Conservation (phyloP, 2,329 filamentous ascomycete genomes). For the Cryphonectria naterciae region DNA sequence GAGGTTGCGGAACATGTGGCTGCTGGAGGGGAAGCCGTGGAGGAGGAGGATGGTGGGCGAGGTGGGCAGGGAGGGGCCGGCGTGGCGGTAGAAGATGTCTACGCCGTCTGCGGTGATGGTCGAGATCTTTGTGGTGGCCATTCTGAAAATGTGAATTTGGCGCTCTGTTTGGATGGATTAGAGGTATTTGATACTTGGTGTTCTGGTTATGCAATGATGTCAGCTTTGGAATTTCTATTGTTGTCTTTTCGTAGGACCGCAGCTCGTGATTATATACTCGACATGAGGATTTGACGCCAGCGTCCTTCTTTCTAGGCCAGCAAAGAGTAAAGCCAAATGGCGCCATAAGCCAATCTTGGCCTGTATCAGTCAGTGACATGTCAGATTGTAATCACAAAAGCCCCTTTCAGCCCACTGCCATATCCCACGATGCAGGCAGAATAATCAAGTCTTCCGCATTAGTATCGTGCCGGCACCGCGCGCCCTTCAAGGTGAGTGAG, state of each 20-base stretch:
- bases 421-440: background rate
- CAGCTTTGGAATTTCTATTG: background rate
- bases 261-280: background rate
- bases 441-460: background rate
- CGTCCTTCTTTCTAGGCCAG: background rate
- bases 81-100: slow-evolving; percentile 47
- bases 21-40: slow-evolving; percentile 51
- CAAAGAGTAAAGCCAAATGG: background rate
- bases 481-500: background rate
- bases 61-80: slow-evolving; percentile 34
- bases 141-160: background rate
- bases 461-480: background rate
- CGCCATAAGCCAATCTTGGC: background rate
- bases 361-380: background rate
- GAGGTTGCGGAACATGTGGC: slow-evolving; percentile 49
- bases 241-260: background rate
- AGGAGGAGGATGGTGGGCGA: slow-evolving; percentile 46
- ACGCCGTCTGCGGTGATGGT: slow-evolving; percentile 40
- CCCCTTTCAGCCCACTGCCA: background rate
- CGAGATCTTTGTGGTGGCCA: slow-evolving; percentile 27
- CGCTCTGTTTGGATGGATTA: background rate
- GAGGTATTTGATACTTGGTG: background rate
- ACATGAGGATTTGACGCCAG: background rate
- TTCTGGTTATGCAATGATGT: too few relatives aligned
- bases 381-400: background rate